Percentiles rank a stretch among this genome's conserved stretches.
Conservation (phyloP, 2,329 filamentous ascomycete species). For the Geosmithia morbida region DNA sequence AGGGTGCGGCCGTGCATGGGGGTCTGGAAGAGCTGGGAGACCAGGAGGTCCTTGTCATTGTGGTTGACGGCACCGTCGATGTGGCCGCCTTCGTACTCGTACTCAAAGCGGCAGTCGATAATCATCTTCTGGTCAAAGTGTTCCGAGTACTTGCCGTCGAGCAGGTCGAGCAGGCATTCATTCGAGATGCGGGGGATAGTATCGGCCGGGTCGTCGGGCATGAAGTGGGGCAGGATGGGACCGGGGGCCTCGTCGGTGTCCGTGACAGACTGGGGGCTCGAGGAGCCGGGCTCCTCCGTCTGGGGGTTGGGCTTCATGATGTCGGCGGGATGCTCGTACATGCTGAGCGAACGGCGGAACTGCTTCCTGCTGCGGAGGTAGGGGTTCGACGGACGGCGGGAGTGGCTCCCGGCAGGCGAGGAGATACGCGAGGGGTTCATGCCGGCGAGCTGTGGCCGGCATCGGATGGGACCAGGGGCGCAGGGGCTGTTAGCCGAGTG, state of each 20-base stretch:
- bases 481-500: conserved; percentile 46
- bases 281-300: conserved; percentile 32
- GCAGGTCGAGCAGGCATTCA: conserved; percentile 68
- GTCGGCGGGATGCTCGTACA: conserved; percentile 90
- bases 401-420: conserved; percentile 53
- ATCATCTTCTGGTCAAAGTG: conserved; percentile 71
- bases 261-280: conserved; percentile 56
- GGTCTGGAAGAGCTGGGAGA: conserved; percentile 60
- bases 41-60: conserved; percentile 86
- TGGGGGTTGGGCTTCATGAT: conserved; percentile 64
- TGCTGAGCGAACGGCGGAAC: conserved; percentile 84
- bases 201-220: conserved; percentile 66
- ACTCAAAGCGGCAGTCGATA: conserved; percentile 96
- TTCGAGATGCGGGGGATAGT: conserved; percentile 77
- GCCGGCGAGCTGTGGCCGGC: conserved; percentile 50
- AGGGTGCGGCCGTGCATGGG: conserved; percentile 58
- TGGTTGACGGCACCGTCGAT: conserved; percentile 90
- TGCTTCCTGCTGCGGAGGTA: conserved; percentile 70
- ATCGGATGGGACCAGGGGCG: conserved; percentile 41
- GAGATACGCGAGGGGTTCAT: conserved; percentile 47
- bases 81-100: conserved; percentile 94
- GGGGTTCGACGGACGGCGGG: conserved; percentile 59
- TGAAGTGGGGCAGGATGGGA: conserved; percentile 71
- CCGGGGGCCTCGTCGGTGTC: conserved; percentile 66
- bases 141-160: conserved; percentile 70